Evolutionary conservation across 2,329 filamentous ascomycete genomes (phyloP).

Genomic region (Aureobasidium sp.): DNA sequence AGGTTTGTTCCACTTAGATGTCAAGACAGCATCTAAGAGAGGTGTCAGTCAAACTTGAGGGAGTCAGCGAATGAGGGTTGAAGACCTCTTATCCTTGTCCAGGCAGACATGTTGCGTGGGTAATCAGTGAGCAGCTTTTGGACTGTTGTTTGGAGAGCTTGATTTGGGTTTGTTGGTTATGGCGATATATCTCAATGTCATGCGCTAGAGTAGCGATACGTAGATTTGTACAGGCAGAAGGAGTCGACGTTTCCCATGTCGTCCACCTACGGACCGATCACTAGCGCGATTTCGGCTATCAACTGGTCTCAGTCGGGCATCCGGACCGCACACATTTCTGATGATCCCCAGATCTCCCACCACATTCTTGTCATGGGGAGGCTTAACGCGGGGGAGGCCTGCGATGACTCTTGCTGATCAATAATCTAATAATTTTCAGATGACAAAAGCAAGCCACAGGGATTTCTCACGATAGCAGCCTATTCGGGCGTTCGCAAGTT

Average conservation of each 20-base stretch:
- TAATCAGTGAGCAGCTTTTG: neutral
- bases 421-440: neutral
- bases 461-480: neutral
- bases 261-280: conserved; percentile 7
- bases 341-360: conserved; percentile 3
- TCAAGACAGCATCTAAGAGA: conserved; percentile 24
- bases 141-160: neutral
- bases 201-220: neutral
- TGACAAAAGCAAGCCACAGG: neutral
- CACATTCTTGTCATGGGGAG: neutral
- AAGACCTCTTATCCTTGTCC: conserved; percentile 9
- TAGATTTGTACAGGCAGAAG: neutral
- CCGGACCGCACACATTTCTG: conserved; percentile 6
- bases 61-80: neutral
- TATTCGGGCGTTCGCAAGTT: neutral
- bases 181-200: neutral
- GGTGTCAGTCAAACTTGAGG: neutral
- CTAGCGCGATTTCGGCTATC: conserved; percentile 12
- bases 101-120: conserved; percentile 5
- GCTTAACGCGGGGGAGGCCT: neutral
- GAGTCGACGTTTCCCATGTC: neutral
- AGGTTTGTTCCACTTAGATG: conserved; percentile 29
- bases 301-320: neutral
- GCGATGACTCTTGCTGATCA: neutral
- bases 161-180: neutral